Percentiles rank a stretch among this genome's conserved stretches.
These are phyloP conservation scores for Magnaporthiopsis poae DNA, from an alignment of 2,329 filamentous ascomycete species.

Conservation along the genomic window DNA sequence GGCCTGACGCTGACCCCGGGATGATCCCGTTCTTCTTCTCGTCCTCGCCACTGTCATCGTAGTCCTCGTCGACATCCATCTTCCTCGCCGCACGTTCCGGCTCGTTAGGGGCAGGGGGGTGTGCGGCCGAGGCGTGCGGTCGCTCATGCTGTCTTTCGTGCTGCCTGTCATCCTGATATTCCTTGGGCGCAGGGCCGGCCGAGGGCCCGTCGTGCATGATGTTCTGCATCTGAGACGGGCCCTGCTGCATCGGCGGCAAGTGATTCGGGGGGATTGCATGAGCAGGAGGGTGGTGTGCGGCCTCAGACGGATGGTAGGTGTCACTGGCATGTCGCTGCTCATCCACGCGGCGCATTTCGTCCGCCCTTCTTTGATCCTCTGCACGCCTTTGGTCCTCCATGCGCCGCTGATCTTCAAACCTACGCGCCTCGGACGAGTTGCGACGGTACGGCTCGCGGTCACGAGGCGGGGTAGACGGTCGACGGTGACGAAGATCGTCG, in stretches of 20 bases:
- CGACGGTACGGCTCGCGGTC: conserved; percentile 62
- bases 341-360: conserved; percentile 43
- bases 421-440: conserved; percentile 63
- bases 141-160: conserved; percentile 11
- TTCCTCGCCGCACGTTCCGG: conserved; percentile 76
- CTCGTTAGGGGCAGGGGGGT: conserved; percentile 53
- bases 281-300: conserved; percentile 70
- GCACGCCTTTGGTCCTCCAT: conserved; percentile 43
- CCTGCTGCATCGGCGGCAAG: conserved; percentile 55
- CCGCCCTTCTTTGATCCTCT: conserved; percentile 51
- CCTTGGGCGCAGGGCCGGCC: conserved; percentile 39
- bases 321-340: conserved; percentile 63
- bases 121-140: conserved; percentile 17
- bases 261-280: conserved; percentile 45
- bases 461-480: conserved; percentile 65
- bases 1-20: conserved; percentile 33
- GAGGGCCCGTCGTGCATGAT: conserved; percentile 41
- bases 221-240: conserved; percentile 38
- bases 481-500: conserved; percentile 72
- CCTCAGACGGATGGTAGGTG: conserved; percentile 83
- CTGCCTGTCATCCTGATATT: conserved; percentile 45
- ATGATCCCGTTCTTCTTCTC: conserved; percentile 52
- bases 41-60: conserved; percentile 88
- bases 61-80: conserved; percentile 96
- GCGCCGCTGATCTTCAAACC: conserved; percentile 54